phyloP scores from a whole-genome alignment of 768 basidiomycete genomes.

The Mycena floridula region DNA sequence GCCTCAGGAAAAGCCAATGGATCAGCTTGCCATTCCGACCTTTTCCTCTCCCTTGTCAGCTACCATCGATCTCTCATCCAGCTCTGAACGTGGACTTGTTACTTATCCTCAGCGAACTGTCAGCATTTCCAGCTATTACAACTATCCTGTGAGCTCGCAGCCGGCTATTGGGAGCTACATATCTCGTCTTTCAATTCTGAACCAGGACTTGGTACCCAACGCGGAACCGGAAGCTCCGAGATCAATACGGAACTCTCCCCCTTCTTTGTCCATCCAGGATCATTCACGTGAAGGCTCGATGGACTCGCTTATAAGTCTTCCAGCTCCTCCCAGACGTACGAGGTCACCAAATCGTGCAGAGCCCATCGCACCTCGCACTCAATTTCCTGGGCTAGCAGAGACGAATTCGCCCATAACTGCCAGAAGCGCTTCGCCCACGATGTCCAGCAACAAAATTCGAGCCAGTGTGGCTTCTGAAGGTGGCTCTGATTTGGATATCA shows the following conservation, averaged over 20 bases:
- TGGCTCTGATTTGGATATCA: constrained; percentile 9
- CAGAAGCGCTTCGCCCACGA: neutral
- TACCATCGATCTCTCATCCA: neutral
- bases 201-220: constrained; percentile 16
- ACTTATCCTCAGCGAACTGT: constrained; percentile 17
- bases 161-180: constrained; percentile 21
- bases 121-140: constrained; percentile 16
- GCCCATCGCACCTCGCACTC: neutral
- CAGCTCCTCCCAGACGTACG: constrained; percentile 29
- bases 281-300: constrained; percentile 20
- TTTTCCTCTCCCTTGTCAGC: neutral
- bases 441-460: no score
- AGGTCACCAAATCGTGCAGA: constrained; percentile 13
- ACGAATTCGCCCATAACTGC: neutral
- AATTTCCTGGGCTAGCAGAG: neutral
- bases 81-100: constrained; percentile 8
- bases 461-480: neutral
- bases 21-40: neutral
- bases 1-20: neutral
- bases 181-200: constrained; percentile 15
- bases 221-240: constrained; percentile 11
- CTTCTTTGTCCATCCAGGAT: constrained; percentile 4
- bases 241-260: constrained; percentile 1
- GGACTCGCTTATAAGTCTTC: constrained; percentile 23
- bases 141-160: constrained; percentile 14